Percentiles rank a stretch among this genome's conserved stretches.
These are phyloP conservation scores for Cicer cuneatum DNA, from an alignment of 306 rosid species.

Conservation along the genomic window DNA sequence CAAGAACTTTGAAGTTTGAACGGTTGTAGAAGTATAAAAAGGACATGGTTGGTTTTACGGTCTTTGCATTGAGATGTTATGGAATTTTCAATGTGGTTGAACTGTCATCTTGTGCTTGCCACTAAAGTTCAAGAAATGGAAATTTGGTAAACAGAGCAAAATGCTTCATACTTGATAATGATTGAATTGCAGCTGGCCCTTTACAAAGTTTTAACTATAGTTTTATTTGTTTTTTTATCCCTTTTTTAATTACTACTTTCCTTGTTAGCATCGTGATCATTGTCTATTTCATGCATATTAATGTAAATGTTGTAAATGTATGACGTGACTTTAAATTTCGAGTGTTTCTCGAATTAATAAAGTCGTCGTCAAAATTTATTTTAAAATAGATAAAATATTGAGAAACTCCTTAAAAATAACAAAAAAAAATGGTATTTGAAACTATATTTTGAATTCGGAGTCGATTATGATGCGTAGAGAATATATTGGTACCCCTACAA, in stretches of 20 bases:
- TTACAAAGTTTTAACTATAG: background rate
- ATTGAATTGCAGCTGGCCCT: conserved; percentile 44
- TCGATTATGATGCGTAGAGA: no score
- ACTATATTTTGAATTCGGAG: no score
- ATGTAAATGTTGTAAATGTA: no score
- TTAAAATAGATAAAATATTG: no score
- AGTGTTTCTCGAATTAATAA: no score
- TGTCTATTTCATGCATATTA: no score
- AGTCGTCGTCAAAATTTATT: no score
- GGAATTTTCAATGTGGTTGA: conserved; percentile 53
- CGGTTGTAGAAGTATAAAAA: conserved; percentile 27
- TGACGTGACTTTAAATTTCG: no score
- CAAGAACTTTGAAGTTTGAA: conserved; percentile 51
- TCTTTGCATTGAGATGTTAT: conserved; percentile 42
- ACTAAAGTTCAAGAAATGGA: conserved; percentile 30
- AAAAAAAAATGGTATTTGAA: no score
- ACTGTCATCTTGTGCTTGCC: conserved; percentile 46
- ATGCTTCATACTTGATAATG: conserved; percentile 38
- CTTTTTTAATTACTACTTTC: background rate
- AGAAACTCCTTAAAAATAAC: no score
- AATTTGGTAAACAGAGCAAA: conserved; percentile 26
- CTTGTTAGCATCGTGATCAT: no score
- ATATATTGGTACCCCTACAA: no score
- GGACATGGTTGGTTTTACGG: conserved; percentile 28
- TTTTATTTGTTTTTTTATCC: background rate